Conservation (phyloP, 2,329 filamentous ascomycete genomes). For the Colletotrichum scovillei region DNA sequence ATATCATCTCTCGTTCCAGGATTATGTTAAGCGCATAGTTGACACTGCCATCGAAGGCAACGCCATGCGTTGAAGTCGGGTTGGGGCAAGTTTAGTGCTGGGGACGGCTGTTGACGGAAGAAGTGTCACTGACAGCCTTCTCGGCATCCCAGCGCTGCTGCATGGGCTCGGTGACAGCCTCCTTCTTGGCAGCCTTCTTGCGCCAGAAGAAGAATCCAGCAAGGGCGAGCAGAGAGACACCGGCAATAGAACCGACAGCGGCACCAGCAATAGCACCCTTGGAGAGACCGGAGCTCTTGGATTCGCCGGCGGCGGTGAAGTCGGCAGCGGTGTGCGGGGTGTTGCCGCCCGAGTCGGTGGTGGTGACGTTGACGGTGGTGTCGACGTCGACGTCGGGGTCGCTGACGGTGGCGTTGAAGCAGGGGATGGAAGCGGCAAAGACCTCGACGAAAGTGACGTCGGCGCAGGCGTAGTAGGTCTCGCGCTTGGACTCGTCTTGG, state of each 20-base stretch:
- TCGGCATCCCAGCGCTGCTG: conserved; percentile 38
- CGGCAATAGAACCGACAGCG: conserved; percentile 75
- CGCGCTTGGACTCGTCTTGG: conserved; percentile 50
- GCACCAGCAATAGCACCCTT: conserved; percentile 81
- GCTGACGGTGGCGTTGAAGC: conserved; percentile 56
- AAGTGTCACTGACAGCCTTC: conserved; percentile 35
- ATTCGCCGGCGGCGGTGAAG: conserved; percentile 39
- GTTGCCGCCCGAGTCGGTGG: conserved; percentile 27
- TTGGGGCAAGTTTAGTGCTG: neutral
- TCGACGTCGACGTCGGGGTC: conserved; percentile 40
- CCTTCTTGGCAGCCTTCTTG: conserved; percentile 42
- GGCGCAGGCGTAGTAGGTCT: conserved; percentile 62
- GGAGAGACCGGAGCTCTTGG: conserved; percentile 57
- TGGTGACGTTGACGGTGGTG: conserved; percentile 35
- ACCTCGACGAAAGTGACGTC: conserved; percentile 57
- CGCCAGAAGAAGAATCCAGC: conserved; percentile 67
- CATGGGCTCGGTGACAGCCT: conserved; percentile 28
- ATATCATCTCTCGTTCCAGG: neutral
- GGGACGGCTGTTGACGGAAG: conserved; percentile 17
- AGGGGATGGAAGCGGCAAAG: conserved; percentile 49
- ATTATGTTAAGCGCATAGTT: neutral
- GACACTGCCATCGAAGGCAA: neutral
- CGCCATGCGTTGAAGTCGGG: neutral
- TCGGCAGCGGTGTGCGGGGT: conserved; percentile 38
- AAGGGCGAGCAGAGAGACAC: conserved; percentile 69